Conservation (phyloP, 2,329 filamentous ascomycete genomes). For the Orbilia ellipsospora region DNA sequence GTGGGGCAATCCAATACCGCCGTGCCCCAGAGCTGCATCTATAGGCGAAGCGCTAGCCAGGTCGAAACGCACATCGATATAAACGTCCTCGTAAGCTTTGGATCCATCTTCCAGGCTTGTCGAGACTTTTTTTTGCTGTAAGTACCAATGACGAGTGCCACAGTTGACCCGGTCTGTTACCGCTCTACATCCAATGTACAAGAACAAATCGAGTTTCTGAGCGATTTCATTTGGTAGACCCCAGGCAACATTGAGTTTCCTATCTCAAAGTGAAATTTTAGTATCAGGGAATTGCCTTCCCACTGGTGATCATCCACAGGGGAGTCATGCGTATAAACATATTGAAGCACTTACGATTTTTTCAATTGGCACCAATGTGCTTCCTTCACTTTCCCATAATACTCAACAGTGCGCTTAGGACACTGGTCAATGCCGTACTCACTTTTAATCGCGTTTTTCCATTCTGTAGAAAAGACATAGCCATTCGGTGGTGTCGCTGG, state of each 20-base stretch:
- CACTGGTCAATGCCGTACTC: neutral
- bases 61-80: neutral
- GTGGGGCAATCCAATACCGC: neutral
- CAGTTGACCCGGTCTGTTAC: neutral
- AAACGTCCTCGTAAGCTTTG: neutral
- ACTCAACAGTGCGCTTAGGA: neutral
- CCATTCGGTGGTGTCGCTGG: too few relatives aligned
- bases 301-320: neutral
- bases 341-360: neutral
- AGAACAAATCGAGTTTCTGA: conserved; percentile 7
- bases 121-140: neutral
- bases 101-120: neutral
- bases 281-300: neutral
- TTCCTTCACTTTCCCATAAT: conserved; percentile 4
- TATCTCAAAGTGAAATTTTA: neutral
- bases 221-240: neutral
- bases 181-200: neutral
- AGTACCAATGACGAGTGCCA: conserved; percentile 6
- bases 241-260: neutral
- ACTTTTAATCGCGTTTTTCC: neutral
- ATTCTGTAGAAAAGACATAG: neutral
- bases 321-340: neutral
- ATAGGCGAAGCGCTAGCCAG: neutral
- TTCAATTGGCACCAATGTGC: conserved; percentile 1
- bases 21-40: conserved; percentile 1